phyloP scores from a whole-genome alignment of 345 rosid genomes.

The Pelargonium nanum region DNA sequence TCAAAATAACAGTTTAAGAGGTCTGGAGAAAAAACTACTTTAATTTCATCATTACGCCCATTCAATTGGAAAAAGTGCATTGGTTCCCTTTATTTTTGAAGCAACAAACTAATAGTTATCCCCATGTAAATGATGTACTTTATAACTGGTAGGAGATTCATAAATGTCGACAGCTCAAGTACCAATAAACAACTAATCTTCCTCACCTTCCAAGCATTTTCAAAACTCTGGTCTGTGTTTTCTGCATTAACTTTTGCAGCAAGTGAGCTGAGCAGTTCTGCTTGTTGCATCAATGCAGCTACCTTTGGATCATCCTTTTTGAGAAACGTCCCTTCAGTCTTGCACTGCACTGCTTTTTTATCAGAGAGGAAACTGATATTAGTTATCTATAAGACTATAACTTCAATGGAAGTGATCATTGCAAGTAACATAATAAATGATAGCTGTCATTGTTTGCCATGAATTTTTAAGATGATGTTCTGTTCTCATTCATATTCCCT shows the following conservation, averaged over 20 bases:
- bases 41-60: no score
- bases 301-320: constrained; percentile 83
- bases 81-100: no score
- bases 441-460: not conserved
- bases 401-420: not conserved
- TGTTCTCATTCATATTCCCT: not conserved
- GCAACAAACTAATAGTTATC: not conserved
- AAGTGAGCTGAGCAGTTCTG: constrained; percentile 82
- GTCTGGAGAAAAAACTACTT: no score
- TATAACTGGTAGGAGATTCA: not conserved
- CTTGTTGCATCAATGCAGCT: constrained; percentile 78
- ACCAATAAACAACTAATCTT: not conserved
- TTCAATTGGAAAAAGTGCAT: no score
- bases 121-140: not conserved
- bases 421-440: constrained; percentile 1
- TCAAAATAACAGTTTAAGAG: no score
- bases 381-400: not conserved
- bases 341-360: constrained; percentile 31
- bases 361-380: constrained; percentile 5
- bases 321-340: constrained; percentile 49
- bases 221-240: constrained; percentile 81
- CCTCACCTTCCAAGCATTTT: constrained; percentile 94
- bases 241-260: constrained; percentile 66
- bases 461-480: not conserved
- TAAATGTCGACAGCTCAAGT: not conserved